These are phyloP conservation scores for Diaporthe australafricana DNA, from an alignment of 2,329 filamentous ascomycete genomes.

Conservation along the genomic window DNA sequence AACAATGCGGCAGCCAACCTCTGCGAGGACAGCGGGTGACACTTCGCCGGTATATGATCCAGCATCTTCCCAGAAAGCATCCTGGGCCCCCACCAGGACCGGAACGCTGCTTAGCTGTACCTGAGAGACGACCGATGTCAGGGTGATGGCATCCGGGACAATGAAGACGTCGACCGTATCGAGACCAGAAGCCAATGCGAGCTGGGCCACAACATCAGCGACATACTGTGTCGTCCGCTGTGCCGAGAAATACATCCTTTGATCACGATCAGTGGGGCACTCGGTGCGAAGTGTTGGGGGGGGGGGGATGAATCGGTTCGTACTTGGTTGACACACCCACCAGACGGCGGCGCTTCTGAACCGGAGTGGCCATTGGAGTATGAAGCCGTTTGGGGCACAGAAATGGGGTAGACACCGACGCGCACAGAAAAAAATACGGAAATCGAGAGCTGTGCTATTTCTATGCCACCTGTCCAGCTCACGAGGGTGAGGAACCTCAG, in stretches of 20 bases:
- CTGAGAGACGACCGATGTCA: slow-evolving; percentile 64
- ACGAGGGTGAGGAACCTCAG: background rate
- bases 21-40: slow-evolving; percentile 73
- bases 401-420: background rate
- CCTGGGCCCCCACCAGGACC: slow-evolving; percentile 79
- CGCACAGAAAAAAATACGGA: no score
- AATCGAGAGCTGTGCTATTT: background rate
- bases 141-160: slow-evolving; percentile 80
- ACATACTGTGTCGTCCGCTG: slow-evolving; percentile 70
- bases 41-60: slow-evolving; percentile 85
- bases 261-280: background rate
- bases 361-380: slow-evolving; percentile 43
- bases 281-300: background rate
- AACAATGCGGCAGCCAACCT: slow-evolving; percentile 77
- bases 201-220: slow-evolving; percentile 57
- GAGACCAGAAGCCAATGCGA: slow-evolving; percentile 54
- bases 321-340: slow-evolving; percentile 66
- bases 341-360: slow-evolving; percentile 65
- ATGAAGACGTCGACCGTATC: slow-evolving; percentile 77
- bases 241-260: slow-evolving; percentile 76
- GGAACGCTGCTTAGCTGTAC: slow-evolving; percentile 56
- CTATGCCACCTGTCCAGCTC: background rate
- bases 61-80: slow-evolving; percentile 75
- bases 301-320: background rate
- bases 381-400: background rate